phyloP scores from a whole-genome alignment of 164 flowering plant species.

The Platanus orientalis region DNA sequence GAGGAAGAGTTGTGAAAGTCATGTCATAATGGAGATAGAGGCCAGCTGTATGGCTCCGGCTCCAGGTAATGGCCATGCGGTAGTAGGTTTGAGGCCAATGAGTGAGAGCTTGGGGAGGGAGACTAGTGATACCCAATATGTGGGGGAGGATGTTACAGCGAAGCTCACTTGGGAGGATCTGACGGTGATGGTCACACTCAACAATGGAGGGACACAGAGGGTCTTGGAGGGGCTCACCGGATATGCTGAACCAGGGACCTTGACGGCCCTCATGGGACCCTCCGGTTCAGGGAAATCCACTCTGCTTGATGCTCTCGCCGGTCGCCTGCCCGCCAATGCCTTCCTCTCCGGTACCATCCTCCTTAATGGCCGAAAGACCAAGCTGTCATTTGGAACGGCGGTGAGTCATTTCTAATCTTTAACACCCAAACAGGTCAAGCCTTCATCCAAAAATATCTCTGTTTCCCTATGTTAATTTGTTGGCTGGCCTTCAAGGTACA shows the following conservation, averaged over 20 bases:
- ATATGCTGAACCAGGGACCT: conserved; percentile 73
- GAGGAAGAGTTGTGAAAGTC: conserved; percentile 16
- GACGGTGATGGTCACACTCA: conserved; percentile 64
- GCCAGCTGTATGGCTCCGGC: conserved; percentile 39
- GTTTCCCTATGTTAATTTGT: too few species aligned
- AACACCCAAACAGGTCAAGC: too few species aligned
- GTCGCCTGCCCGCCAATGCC: conserved; percentile 84
- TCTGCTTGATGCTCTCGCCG: conserved; percentile 79
- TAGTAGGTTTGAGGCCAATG: conserved; percentile 64
- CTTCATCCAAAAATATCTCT: too few species aligned
- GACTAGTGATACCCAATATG: conserved; percentile 37
- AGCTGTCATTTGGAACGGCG: conserved; percentile 89
- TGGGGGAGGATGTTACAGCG: conserved; percentile 80
- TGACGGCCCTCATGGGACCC: conserved; percentile 93
- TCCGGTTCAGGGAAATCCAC: conserved; percentile 95
- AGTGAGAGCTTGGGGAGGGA: conserved; percentile 86
- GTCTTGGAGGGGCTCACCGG: conserved; percentile 78
- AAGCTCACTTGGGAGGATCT: conserved; percentile 87
- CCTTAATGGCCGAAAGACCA: conserved; percentile 80
- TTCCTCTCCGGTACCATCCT: conserved; percentile 75
- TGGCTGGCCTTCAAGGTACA: too few species aligned
- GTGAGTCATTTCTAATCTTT: conserved; percentile 54
- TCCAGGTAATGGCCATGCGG: conserved; percentile 26
- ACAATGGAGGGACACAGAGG: conserved; percentile 64
- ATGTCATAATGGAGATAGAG: conserved; percentile 55